Evolutionary conservation across 2,329 filamentous ascomycete species (phyloP), one percentile per base, ranked within the genome.

Genomic region (Mycosphaerelloides madeirae): DNA sequence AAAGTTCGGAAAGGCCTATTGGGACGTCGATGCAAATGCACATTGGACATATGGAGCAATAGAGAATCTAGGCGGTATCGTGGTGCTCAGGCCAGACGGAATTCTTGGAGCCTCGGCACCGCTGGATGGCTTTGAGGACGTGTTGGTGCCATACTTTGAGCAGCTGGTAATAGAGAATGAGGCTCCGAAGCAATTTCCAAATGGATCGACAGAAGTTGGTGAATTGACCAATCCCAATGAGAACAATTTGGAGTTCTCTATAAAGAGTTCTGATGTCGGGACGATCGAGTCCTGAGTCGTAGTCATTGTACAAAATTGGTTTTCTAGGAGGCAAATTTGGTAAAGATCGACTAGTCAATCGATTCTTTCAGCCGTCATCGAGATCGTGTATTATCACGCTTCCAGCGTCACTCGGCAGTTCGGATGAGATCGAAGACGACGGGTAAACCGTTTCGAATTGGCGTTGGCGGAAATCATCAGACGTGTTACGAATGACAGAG

Each of bases 51-150:
- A 67, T 43, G 62, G 59, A 1, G 49, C 66, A 6, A 41, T 46
- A 34, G 34, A 43, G 2, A 33, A 46, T 1, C 46, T 47, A 29
- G 63, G 63, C 0, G 58, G 53, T 4, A 49, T 67, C 1, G 46
- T 62, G n/a, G 58, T 65, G 13, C 41, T 66, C 9, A 49, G 63
- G 25, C 63, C 63, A 2, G 65, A 66, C 52, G 64, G 63, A n/a
- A 48, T 52, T 3, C n/a, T 49, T 16, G 52, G 39, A 7, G 31
- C 40, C 22, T 29, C 38, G 12, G 42, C 44, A 2, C 7, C 25
- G 9, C 31, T 53, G 29, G 29, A 47, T 3, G 38, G 35, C 16
- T 50, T 46, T 14, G 37, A 31, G n/a, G 35, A 29, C 11, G 19
- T 19, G n/a, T n/a, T n/a, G n/a, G n/a, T n/a, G n/a, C n/a, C n/a